Base-by-base conservation (phyloP, 129 eudicot species). In the Saussurea involucrata region DNA sequence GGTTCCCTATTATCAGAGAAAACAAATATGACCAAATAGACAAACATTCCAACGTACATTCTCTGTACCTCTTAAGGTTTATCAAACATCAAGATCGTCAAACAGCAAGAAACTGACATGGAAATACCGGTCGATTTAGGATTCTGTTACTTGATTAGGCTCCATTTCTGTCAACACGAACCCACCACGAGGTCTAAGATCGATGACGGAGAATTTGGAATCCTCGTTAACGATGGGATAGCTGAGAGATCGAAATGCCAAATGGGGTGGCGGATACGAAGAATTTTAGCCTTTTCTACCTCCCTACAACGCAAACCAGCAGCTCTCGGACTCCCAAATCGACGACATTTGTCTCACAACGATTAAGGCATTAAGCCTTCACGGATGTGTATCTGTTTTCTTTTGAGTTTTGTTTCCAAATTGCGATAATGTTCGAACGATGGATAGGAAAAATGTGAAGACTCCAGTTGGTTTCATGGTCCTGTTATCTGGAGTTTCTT, bases 71-170 rank as follows among this genome's bases (percentile, higher is more conserved):
- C 72, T 68, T 15, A 79, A 81, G 74, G 85, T 87, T 34, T 85
- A 87, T 76, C 87, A 79, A 78, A 85, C 92, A 79, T 60, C 83
- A 29, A 77, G 37, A 63, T 71, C 76, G 46, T 71, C 78, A 31
- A 28, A 71, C 72, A 42, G 46, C 25, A 77, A 68, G 66, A 75
- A 73, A 66, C 37, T 71, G 0, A 55, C 67, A 8, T 85, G 92
- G 92, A 81, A 72, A 64, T 83, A 60, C 80, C 86, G 13, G 86
- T 86, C 29, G 86, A 88, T 57, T 70, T 86, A 33, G 90, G 93
- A 36, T 88, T 85, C 63, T 74, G 86, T 65, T 88, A 88, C 76
- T 65, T 88, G 58, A 61, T 88, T 21, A 76, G 90, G 80, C 82
- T 88, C 25, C 93, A 88, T 79, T 83, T 86, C 10, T 83, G 85